A percentile compares a stretch with the other conserved stretches of the same genome.
These are phyloP conservation scores for Rhizopus delemar DNA, from an alignment of 371 early-diverging fungal genomes.

Conservation along the genomic window DNA sequence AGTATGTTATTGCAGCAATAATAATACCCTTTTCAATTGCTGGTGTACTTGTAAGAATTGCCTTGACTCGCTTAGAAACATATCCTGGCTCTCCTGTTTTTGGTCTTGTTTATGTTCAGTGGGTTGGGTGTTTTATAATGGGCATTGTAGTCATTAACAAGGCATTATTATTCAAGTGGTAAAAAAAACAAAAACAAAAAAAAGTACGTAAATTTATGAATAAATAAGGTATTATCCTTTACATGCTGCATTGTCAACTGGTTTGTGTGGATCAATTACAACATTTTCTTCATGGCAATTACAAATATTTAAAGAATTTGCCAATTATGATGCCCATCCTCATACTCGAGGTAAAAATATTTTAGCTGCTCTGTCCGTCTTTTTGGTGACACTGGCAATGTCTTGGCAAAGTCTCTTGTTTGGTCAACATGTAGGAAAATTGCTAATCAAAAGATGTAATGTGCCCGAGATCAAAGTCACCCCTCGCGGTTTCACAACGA, in stretches of 20 bases:
- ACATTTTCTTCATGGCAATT: conserved; percentile 85
- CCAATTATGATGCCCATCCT: conserved; percentile 37
- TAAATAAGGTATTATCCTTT: conserved; percentile 51
- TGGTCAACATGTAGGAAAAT: conserved; percentile 50
- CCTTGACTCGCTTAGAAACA: conserved; percentile 53
- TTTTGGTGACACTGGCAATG: conserved; percentile 52
- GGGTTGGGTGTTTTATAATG: conserved; percentile 74
- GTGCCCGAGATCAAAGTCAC: conserved; percentile 13
- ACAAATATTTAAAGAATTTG: conserved; percentile 57
- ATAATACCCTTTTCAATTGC: conserved; percentile 66
- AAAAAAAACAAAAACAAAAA: background rate
- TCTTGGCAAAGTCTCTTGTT: conserved; percentile 45
- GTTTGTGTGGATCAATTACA: conserved; percentile 86
- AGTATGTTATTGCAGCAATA: conserved; percentile 28
- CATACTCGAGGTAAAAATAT: conserved; percentile 45
- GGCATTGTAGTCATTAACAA: conserved; percentile 44
- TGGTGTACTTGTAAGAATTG: conserved; percentile 68
- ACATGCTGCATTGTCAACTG: conserved; percentile 67
- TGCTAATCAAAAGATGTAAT: background rate
- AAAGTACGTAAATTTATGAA: background rate
- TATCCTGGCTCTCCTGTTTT: conserved; percentile 66
- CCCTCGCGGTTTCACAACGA: conserved; percentile 24
- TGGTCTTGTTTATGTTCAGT: conserved; percentile 67
- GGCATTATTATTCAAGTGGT: conserved; percentile 21
- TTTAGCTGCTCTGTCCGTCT: conserved; percentile 41